Evolutionary conservation across 2,329 filamentous ascomycete species (phyloP).

Genomic region (Sarocladiaceae sp.): DNA sequence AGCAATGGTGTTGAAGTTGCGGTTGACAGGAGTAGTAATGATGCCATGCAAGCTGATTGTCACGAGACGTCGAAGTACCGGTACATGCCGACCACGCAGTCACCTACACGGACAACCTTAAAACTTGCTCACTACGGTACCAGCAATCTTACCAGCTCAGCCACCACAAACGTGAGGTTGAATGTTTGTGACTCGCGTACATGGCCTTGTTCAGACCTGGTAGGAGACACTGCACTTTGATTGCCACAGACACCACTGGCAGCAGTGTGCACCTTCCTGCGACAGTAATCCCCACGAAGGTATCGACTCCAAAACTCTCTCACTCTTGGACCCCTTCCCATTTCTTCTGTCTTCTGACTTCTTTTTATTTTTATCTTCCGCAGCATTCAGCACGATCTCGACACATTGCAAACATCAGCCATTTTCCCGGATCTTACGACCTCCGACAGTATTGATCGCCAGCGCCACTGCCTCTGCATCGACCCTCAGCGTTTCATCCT

Average conservation of each 20-base stretch:
- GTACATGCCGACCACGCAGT: not conserved
- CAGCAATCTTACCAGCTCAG: not conserved
- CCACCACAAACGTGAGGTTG: not conserved
- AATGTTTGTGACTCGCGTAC: not conserved
- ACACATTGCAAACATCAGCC: not conserved
- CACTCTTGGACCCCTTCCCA: not conserved
- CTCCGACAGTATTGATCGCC: not conserved
- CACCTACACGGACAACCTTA: too few relatives aligned
- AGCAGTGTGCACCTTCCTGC: not conserved
- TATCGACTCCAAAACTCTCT: conserved; percentile 1
- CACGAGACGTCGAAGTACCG: too few relatives aligned
- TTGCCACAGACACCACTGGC: too few relatives aligned
- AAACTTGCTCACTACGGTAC: conserved; percentile 3
- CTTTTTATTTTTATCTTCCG: not conserved
- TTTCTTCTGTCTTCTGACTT: not conserved
- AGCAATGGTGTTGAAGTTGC: too few relatives aligned
- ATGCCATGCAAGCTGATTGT: too few relatives aligned
- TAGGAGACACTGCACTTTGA: too few relatives aligned
- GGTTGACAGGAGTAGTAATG: too few relatives aligned
- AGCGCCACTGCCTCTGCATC: not conserved
- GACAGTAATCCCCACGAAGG: not conserved
- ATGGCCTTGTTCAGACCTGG: not conserved
- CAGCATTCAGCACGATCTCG: not conserved
- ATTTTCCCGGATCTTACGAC: not conserved
- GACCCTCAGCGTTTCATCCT: not conserved